Conservation (phyloP, 169 alveolate species). For the Theileria equi region DNA sequence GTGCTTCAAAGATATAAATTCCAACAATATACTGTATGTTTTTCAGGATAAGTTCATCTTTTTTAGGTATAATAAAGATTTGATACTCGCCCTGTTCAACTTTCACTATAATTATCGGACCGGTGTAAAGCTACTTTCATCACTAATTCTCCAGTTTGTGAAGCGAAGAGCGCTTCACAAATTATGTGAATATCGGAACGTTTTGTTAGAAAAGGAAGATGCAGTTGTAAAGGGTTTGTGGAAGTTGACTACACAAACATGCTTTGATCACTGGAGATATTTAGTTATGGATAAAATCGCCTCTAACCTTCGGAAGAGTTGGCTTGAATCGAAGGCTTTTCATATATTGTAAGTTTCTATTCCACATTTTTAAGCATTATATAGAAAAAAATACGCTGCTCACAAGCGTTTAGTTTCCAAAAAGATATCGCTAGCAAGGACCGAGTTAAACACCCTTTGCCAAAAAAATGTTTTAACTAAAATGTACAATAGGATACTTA, state of each 20-base stretch:
- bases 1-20: not conserved
- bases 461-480: not conserved
- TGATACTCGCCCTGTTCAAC: not conserved
- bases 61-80: not conserved
- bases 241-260: not conserved
- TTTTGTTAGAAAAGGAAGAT: not conserved
- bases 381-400: not conserved
- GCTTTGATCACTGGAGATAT: constrained; percentile 1
- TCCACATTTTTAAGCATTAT: not conserved
- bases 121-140: not conserved
- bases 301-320: not conserved
- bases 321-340: not conserved
- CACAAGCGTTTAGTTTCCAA: not conserved
- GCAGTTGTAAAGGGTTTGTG: not conserved
- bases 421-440: not conserved
- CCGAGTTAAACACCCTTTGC: not conserved
- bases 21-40: not conserved
- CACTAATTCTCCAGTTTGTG: not conserved
- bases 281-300: not conserved
- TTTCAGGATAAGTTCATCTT: not conserved
- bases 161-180: not conserved
- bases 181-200: not conserved
- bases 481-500: not conserved
- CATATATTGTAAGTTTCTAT: not conserved
- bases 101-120: not conserved